Evolutionary conservation across 2,329 filamentous ascomycete genomes (phyloP).

Genomic region (Lecanicillium sp.): DNA sequence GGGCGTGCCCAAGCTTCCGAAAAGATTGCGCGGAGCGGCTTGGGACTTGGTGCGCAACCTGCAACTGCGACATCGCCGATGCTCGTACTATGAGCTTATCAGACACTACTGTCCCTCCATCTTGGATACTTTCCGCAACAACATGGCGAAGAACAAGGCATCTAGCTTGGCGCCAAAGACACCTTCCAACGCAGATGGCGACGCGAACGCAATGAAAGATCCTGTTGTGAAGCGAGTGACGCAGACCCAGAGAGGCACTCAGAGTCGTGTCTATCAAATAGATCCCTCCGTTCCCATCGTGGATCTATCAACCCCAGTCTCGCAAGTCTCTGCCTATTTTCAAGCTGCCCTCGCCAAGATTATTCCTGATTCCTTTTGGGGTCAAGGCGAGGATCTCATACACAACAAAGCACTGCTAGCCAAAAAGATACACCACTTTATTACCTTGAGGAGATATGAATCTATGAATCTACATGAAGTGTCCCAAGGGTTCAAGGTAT

Average conservation of each 20-base stretch:
- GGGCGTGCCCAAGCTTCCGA: conserved; percentile 45
- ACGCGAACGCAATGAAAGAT: not conserved
- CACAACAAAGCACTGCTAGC: conserved; percentile 60
- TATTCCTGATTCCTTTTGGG: conserved; percentile 73
- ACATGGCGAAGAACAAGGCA: not conserved
- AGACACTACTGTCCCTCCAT: conserved; percentile 68
- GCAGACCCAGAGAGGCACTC: not conserved
- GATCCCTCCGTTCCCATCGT: conserved; percentile 40
- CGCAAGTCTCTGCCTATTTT: conserved; percentile 80
- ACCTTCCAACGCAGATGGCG: not conserved
- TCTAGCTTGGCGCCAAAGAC: not conserved
- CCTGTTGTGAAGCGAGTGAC: not conserved
- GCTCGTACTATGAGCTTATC: conserved; percentile 73
- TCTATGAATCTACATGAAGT: conserved; percentile 73
- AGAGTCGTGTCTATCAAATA: not conserved
- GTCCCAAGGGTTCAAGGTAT: conserved; percentile 67
- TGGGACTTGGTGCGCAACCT: conserved; percentile 59
- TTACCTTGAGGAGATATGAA: conserved; percentile 75
- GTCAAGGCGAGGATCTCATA: conserved; percentile 42
- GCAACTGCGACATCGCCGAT: conserved; percentile 64
- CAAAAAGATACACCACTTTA: conserved; percentile 67
- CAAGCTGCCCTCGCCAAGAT: conserved; percentile 66
- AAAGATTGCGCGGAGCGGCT: conserved; percentile 59
- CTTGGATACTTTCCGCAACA: conserved; percentile 20
- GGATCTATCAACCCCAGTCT: conserved; percentile 59